Evolutionary conservation across 805 yeast genomes (phyloP).

Genomic region (Sungouiozyma intestinalis): DNA sequence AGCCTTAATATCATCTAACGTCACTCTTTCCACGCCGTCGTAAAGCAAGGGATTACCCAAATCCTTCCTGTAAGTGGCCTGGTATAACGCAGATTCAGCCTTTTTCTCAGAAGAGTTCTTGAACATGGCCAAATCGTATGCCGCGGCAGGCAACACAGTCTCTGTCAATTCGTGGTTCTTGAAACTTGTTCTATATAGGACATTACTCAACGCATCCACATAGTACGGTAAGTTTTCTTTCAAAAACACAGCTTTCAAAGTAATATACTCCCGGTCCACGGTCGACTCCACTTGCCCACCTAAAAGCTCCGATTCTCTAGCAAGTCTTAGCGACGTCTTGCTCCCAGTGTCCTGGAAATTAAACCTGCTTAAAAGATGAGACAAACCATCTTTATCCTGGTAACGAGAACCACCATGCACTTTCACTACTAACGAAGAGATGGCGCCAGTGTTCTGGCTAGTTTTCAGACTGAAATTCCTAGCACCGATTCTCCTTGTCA

Average conservation of each 20-base stretch:
- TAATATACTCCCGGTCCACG: slow-evolving; percentile 76
- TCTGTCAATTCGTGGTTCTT: slow-evolving; percentile 79
- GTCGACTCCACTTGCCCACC: slow-evolving; percentile 69
- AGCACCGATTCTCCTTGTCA: slow-evolving; percentile 18
- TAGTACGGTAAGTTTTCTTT: slow-evolving; percentile 85
- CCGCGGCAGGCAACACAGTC: slow-evolving; percentile 69
- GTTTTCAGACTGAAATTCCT: slow-evolving; percentile 37
- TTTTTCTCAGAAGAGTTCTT: slow-evolving; percentile 40
- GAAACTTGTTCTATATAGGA: slow-evolving; percentile 58
- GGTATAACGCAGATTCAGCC: slow-evolving; percentile 73
- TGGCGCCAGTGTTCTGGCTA: slow-evolving; percentile 51
- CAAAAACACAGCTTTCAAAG: slow-evolving; percentile 72
- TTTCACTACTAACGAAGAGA: slow-evolving; percentile 69
- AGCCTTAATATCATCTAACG: slow-evolving; percentile 53
- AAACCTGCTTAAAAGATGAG: slow-evolving; percentile 78
- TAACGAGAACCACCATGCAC: slow-evolving; percentile 82
- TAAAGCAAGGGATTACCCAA: slow-evolving; percentile 75
- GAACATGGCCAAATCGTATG: slow-evolving; percentile 49
- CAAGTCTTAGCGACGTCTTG: slow-evolving; percentile 83
- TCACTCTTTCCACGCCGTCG: slow-evolving; percentile 49
- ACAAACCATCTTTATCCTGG: slow-evolving; percentile 59
- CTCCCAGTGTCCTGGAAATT: slow-evolving; percentile 72
- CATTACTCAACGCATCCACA: slow-evolving; percentile 74
- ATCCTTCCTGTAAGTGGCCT: slow-evolving; percentile 74
- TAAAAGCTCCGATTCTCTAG: slow-evolving; percentile 87